Base-by-base conservation (phyloP, 495 filamentous ascomycete species). In the Hypoxylon fuscum region DNA sequence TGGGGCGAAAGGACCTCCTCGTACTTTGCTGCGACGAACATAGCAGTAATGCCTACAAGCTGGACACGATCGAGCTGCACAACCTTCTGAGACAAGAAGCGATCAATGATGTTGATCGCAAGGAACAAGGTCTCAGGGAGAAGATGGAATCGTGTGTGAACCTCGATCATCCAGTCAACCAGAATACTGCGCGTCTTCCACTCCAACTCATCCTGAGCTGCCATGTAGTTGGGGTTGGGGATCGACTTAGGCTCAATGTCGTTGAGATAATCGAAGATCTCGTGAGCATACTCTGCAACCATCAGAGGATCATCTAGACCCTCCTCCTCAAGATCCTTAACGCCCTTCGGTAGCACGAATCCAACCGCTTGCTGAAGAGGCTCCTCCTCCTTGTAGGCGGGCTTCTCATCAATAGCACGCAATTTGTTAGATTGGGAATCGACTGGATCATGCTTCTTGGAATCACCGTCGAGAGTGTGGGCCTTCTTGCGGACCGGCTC, bases 1-100 rank as follows among this genome's bases (percentile, higher is more conserved):
- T 98, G 95, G 27, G 95, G 96, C 2, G 95, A 97, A 18, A 98
- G 85, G 50, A 98, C 93, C 69, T 98, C 95, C 74, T 98, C 95
- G 68, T 98, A 98, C 79, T 98, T 98, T 64, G 94, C 93, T 17
- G 96, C 95, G 72, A 98, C 96, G 81, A 98, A 93, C 95, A 98
- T 98, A 71, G 95, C 95, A 43, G 95, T 96, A 60, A 98, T 91
- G 71, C 95, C 95, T 59, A 98, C 95, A 10, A 98, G 83, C 76
- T 98, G 95, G 6, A 98, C 86, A 54, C 92, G 92, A 67, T 98
- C 95, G 45, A 98, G 83, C 73, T 94, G 90, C 29, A 98, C 96
- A 34, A 96, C 87, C 78, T 97, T 96, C 55, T 84, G 85, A 3
- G 93, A 96, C 45, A 98, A 84, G 80, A 98, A 98, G 32, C 95